phyloP scores from a whole-genome alignment of 2,329 filamentous ascomycete species.

The Chaetomium olivaceum region DNA sequence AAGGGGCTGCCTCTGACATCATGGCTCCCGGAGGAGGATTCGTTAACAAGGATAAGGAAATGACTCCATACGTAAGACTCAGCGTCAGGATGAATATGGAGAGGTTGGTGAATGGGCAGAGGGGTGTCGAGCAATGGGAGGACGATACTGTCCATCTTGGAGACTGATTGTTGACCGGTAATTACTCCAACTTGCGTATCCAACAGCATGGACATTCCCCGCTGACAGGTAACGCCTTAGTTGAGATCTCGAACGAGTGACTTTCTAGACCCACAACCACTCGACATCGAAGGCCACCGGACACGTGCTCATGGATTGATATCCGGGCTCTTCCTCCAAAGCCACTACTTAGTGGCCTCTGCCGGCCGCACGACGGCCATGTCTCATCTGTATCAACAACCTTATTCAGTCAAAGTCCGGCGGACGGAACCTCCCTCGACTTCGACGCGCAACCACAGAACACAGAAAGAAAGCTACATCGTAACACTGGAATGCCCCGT shows the following conservation, averaged over 20 bases:
- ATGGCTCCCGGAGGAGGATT: conserved; percentile 36
- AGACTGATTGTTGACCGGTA: not conserved
- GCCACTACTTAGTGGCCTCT: no score
- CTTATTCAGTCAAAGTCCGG: no score
- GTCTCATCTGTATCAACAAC: no score
- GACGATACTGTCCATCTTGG: not conserved
- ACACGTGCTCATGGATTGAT: no score
- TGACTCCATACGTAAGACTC: conserved; percentile 36
- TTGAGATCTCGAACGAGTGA: no score
- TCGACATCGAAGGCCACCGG: not conserved
- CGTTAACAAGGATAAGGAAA: conserved; percentile 31
- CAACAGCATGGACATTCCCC: not conserved
- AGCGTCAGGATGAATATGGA: conserved; percentile 37
- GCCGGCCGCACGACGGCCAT: no score
- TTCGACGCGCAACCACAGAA: no score
- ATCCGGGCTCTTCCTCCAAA: no score
- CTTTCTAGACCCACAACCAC: not conserved
- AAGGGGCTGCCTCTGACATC: conserved; percentile 35
- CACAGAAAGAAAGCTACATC: no score
- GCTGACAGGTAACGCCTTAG: not conserved
- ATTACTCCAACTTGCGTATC: not conserved
- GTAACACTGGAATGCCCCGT: no score
- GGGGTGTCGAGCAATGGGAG: conserved; percentile 33
- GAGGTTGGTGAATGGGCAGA: conserved; percentile 29
- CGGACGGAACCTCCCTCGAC: no score